phyloP scores from a whole-genome alignment of 805 yeast species.

The Candida oleophila region DNA sequence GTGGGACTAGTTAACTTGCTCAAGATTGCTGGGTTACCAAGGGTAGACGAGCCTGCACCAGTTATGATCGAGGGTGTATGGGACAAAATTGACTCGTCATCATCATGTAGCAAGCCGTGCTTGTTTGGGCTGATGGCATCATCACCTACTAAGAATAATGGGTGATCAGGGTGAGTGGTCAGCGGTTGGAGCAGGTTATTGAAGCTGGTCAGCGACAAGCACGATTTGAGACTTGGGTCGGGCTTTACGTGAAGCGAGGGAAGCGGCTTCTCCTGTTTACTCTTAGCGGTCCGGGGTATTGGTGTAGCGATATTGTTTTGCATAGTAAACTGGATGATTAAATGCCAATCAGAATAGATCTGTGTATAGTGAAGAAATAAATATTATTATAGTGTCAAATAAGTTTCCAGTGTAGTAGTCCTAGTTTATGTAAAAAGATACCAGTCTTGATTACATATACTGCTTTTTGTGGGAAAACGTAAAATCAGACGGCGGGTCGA shows the following conservation, averaged over 20 bases:
- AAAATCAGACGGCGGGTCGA: too few species aligned
- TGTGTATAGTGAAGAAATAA: too few species aligned
- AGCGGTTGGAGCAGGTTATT: conserved; percentile 5
- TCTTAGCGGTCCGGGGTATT: conserved; percentile 1
- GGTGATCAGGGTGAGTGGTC: conserved; percentile 9
- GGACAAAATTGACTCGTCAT: background rate
- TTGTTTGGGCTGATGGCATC: conserved; percentile 18
- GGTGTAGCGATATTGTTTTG: background rate
- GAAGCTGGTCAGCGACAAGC: conserved; percentile 10
- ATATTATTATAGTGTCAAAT: too few species aligned
- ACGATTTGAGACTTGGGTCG: conserved; percentile 18
- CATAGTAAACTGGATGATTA: too few species aligned
- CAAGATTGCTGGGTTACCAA: background rate
- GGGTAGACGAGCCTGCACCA: background rate
- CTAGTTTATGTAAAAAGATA: too few species aligned
- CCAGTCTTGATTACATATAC: too few species aligned
- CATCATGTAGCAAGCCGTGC: conserved; percentile 14
- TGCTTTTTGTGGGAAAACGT: too few species aligned
- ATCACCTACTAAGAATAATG: conserved; percentile 11
- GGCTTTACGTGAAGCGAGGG: conserved; percentile 16
- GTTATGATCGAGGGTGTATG: background rate
- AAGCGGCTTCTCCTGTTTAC: conserved; percentile 4
- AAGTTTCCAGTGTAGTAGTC: too few species aligned
- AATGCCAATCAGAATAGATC: too few species aligned
- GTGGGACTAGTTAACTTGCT: background rate